A percentile compares a stretch with the other conserved stretches of the same genome.
Conservation (phyloP, 768 basidiomycete species). For the Termitomyces sp. region DNA sequence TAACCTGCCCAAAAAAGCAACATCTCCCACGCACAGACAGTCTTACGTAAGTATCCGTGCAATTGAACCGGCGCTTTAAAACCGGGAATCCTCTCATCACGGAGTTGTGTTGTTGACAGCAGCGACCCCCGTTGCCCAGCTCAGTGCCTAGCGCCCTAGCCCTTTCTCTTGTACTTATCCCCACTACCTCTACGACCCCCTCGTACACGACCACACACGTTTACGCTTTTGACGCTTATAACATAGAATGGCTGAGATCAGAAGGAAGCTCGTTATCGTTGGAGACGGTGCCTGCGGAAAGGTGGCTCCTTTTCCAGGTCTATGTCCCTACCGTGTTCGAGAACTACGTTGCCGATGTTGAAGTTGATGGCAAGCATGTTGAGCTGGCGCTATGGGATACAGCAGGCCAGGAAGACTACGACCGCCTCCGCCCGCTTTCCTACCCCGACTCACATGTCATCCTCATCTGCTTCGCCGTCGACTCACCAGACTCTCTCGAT, state of each 20-base stretch:
- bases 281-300: slow-evolving; percentile 98
- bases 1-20: neutral
- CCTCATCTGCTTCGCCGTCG: slow-evolving; percentile 97
- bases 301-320: slow-evolving; percentile 62
- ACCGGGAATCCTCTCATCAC: slow-evolving; percentile 9
- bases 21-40: slow-evolving; percentile 22
- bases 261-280: slow-evolving; percentile 98
- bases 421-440: slow-evolving; percentile 93
- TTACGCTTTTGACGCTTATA: neutral
- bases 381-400: slow-evolving; percentile 99
- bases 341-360: slow-evolving; percentile 99
- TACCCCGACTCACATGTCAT: slow-evolving; percentile 99
- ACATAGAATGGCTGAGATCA: slow-evolving; percentile 84
- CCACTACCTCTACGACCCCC: neutral
- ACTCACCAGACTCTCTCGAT: slow-evolving; percentile 96
- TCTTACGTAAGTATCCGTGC: slow-evolving; percentile 1
- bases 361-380: slow-evolving; percentile 97
- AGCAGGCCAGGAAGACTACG: slow-evolving; percentile 98
- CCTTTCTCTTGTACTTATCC: neutral
- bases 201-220: neutral
- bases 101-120: slow-evolving; percentile 15
- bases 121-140: slow-evolving; percentile 8
- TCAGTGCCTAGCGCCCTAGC: slow-evolving; percentile 7
- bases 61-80: slow-evolving; percentile 24
- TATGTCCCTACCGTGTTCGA: slow-evolving; percentile 99